These are phyloP conservation scores for Emmonsia crescens DNA, from an alignment of 2,329 filamentous ascomycete species.

Conservation along the genomic window DNA sequence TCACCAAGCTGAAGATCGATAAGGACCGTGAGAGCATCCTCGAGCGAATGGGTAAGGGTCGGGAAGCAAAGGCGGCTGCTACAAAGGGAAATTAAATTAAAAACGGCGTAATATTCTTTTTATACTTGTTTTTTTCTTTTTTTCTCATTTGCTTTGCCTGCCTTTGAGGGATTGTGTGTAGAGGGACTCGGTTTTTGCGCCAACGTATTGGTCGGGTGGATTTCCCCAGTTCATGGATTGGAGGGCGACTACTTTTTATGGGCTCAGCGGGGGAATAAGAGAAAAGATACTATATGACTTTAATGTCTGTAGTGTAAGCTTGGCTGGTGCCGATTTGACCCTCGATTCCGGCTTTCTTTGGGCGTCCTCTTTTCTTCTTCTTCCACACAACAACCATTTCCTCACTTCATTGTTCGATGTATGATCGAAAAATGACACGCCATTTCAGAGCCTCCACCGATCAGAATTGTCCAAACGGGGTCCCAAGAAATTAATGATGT, in stretches of 20 bases:
- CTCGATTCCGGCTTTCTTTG: background rate
- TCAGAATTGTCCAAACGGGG: background rate
- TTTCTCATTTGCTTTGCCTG: background rate
- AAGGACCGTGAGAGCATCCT: constrained; percentile 42
- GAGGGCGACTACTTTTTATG: background rate
- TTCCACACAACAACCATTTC: background rate
- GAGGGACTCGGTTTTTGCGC: background rate
- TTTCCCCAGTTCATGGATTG: background rate
- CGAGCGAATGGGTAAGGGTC: constrained; percentile 37
- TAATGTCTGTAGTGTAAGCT: background rate
- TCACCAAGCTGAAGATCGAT: constrained; percentile 94
- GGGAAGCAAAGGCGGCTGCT: constrained; percentile 42
- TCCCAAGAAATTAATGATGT: constrained; percentile 2
- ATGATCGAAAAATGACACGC: background rate
- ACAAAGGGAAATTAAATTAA: constrained; percentile 42
- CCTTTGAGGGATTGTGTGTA: background rate
- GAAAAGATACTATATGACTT: background rate
- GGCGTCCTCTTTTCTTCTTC: background rate
- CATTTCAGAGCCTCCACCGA: background rate
- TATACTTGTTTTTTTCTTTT: constrained; percentile 13
- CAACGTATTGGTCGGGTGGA: background rate
- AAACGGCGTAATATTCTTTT: constrained; percentile 39
- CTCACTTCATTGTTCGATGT: background rate
- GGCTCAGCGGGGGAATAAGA: background rate
- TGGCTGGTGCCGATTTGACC: background rate